Evolutionary conservation across 305 asterid genomes (phyloP), one percentile per base, ranked within the genome.

Genomic region (Rubia balearica): DNA sequence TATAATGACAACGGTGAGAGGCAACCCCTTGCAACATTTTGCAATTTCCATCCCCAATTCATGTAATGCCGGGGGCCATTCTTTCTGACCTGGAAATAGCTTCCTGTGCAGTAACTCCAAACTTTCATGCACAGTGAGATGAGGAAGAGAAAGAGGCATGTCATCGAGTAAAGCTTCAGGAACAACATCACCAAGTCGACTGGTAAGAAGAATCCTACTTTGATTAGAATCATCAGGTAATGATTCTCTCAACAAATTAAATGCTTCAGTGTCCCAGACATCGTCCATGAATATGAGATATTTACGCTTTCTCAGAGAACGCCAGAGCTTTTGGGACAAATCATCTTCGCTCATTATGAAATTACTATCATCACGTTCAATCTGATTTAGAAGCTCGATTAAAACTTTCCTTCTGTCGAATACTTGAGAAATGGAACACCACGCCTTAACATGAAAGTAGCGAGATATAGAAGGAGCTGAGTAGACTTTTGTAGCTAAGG

Each of bases 241-340:
- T 13, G 59, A 24, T 45, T 0, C 43, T 24, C 8, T n/a, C 55
- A 65, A 9, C 33, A 12, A 13, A 19, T 41, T 12, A 3, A 16
- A 41, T 19, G 53, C 51, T 41, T n/a, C 1, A 65, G 7, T 41
- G 33, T 65, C 69, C 53, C 53, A 65, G 0, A 65, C 2, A 65
- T 65, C 69, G 41, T 65, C 69, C 17, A 65, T 1, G 40, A 41
- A 65, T n/a, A 65, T 65, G 36, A 65, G 69, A 41, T 65, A 65
- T 10, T 5, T 65, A 0, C 36, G 9, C 3, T 16, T 6, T 40
- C 1, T 65, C 53, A 65, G 24, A 17, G 33, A n/a, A 0, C 53
- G 53, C 69, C 53, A 8, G 4, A 65, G 69, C n/a, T 19, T 3
- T 65, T 65, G 24, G 7, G 19, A 21, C 68, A 64, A 41, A 8